A percentile compares a stretch with the other conserved stretches of the same genome.
These are phyloP conservation scores for Viola pubescens DNA, from an alignment of 441 rosid species.

Conservation along the genomic window DNA sequence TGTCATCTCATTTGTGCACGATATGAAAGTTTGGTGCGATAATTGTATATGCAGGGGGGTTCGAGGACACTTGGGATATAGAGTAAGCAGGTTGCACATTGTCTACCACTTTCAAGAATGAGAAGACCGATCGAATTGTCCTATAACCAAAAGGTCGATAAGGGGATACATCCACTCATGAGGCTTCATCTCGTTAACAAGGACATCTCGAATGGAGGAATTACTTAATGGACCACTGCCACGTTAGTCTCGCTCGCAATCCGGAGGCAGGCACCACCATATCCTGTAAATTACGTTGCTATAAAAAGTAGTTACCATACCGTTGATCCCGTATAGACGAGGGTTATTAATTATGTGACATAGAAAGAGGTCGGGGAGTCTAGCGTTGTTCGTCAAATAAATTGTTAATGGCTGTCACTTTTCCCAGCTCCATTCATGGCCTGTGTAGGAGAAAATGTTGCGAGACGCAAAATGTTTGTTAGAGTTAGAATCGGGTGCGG, in stretches of 20 bases:
- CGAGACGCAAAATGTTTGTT: too few species aligned
- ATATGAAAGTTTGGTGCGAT: not conserved
- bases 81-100: slow-evolving; percentile 7
- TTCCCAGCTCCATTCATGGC: too few species aligned
- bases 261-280: slow-evolving; percentile 8
- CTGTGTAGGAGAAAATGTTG: too few species aligned
- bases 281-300: slow-evolving; percentile 3
- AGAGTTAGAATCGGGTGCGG: too few species aligned
- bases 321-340: too few species aligned
- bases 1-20: not conserved
- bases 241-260: slow-evolving; percentile 3
- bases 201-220: slow-evolving; percentile 12
- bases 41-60: slow-evolving; percentile 28
- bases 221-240: slow-evolving; percentile 9
- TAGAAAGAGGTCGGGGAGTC: too few species aligned
- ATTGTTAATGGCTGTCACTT: too few species aligned
- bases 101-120: slow-evolving; percentile 1
- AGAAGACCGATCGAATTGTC: not conserved
- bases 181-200: slow-evolving; percentile 15
- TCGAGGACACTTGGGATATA: slow-evolving; percentile 24
- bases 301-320: too few species aligned
- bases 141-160: slow-evolving; percentile 4
- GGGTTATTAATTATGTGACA: too few species aligned
- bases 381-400: too few species aligned
- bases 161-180: slow-evolving; percentile 5